Conservation (phyloP, 352 stramenopile genomes). For the Phytopythium helicoides region DNA sequence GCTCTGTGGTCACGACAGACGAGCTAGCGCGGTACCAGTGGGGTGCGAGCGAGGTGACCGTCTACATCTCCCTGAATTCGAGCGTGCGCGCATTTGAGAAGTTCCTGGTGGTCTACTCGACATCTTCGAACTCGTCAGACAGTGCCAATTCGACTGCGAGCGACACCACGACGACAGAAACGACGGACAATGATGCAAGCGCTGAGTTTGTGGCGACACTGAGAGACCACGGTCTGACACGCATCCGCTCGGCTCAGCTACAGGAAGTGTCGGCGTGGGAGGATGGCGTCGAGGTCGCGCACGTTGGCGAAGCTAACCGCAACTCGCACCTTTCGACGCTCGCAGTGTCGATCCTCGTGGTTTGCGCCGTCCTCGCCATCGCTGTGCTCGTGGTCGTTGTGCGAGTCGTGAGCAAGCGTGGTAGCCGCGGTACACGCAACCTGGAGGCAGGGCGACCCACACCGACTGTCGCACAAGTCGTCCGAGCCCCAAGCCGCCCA, state of each 20-base stretch:
- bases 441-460: slow-evolving; percentile 11
- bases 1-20: slow-evolving; percentile 22
- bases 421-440: slow-evolving; percentile 13
- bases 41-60: slow-evolving; percentile 30
- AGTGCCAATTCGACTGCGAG: slow-evolving; percentile 13
- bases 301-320: slow-evolving; percentile 23
- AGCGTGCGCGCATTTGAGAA: slow-evolving; percentile 35
- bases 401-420: slow-evolving; percentile 24
- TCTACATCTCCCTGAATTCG: slow-evolving; percentile 34
- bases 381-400: slow-evolving; percentile 27
- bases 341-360: slow-evolving; percentile 23
- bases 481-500: slow-evolving; percentile 19
- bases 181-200: slow-evolving; percentile 2
- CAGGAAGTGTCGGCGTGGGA: slow-evolving; percentile 33
- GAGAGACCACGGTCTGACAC: slow-evolving; percentile 23
- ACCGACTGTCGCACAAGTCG: slow-evolving; percentile 15
- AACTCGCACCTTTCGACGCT: slow-evolving; percentile 16
- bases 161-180: not conserved
- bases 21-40: slow-evolving; percentile 31
- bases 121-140: not conserved
- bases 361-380: slow-evolving; percentile 26
- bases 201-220: slow-evolving; percentile 26
- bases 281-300: slow-evolving; percentile 31
- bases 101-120: slow-evolving; percentile 35
- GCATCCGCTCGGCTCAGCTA: slow-evolving; percentile 31